A percentile compares a stretch with the other conserved stretches of the same genome.
These are phyloP conservation scores for Fusarium hostae DNA, from an alignment of 2,329 filamentous ascomycete species.

Conservation along the genomic window DNA sequence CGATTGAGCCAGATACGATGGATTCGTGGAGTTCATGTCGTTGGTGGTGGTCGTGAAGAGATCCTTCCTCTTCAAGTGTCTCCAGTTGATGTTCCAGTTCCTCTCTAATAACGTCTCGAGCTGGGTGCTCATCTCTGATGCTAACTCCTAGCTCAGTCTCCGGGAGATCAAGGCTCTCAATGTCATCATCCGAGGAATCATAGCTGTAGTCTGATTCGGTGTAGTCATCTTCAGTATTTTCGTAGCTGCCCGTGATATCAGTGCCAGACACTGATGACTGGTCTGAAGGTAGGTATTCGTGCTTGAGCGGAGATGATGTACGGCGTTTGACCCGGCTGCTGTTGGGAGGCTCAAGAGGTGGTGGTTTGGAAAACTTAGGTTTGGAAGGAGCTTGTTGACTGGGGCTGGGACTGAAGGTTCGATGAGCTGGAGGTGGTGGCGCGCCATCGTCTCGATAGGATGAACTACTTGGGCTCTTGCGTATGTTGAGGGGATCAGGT, in stretches of 20 bases:
- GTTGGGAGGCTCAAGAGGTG: slow-evolving; percentile 59
- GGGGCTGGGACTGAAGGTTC: slow-evolving; percentile 52
- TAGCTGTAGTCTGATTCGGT: slow-evolving; percentile 63
- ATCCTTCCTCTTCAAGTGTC: slow-evolving; percentile 33
- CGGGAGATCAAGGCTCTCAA: slow-evolving; percentile 70
- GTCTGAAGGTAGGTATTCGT: slow-evolving; percentile 92
- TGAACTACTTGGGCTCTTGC: slow-evolving; percentile 46
- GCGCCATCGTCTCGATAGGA: slow-evolving; percentile 64
- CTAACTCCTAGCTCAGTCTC: slow-evolving; percentile 69
- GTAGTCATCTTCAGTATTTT: slow-evolving; percentile 53
- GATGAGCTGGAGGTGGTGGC: slow-evolving; percentile 65
- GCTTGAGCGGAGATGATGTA: slow-evolving; percentile 92
- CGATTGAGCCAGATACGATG: slow-evolving; percentile 61
- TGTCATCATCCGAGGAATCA: slow-evolving; percentile 63
- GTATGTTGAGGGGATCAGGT: slow-evolving; percentile 52
- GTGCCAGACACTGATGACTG: slow-evolving; percentile 69
- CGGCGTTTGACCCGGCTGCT: slow-evolving; percentile 69
- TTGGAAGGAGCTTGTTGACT: slow-evolving; percentile 43
- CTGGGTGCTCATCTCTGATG: slow-evolving; percentile 63
- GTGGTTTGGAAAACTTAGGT: slow-evolving; percentile 50
- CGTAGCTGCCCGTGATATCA: slow-evolving; percentile 63
- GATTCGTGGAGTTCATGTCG: slow-evolving; percentile 50
- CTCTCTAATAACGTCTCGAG: slow-evolving; percentile 49
- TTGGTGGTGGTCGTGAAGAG: slow-evolving; percentile 16
- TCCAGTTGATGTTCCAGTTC: slow-evolving; percentile 51